Conservation (phyloP, 2,329 filamentous ascomycete species). For the Teratosphaeriaceae sp. region DNA sequence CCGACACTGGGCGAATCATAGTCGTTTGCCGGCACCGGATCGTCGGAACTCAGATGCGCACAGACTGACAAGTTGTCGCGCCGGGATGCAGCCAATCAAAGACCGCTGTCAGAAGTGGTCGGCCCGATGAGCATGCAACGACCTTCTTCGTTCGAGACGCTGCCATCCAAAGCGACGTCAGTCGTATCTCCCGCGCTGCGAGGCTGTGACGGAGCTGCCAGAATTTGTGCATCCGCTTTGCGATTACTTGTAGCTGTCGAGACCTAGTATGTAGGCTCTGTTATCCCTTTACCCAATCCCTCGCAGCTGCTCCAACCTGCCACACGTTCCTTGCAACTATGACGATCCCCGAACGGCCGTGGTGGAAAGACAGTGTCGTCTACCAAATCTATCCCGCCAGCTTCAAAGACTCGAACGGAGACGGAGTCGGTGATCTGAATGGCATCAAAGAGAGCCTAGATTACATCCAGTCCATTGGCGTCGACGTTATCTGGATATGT, state of each 20-base stretch:
- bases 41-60: too few relatives aligned
- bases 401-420: conserved; percentile 47
- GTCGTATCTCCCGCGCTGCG: too few relatives aligned
- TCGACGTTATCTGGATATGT: conserved; percentile 61
- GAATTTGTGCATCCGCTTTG: too few relatives aligned
- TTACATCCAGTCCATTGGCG: conserved; percentile 55
- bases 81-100: not conserved
- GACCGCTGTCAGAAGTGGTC: not conserved
- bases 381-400: conserved; percentile 40
- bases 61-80: too few relatives aligned
- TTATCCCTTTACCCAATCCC: not conserved
- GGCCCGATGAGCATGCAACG: not conserved
- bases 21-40: too few relatives aligned
- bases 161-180: too few relatives aligned
- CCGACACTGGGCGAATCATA: too few relatives aligned
- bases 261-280: too few relatives aligned
- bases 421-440: conserved; percentile 54
- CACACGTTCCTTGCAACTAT: not conserved
- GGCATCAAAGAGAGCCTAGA: conserved; percentile 57
- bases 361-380: conserved; percentile 39
- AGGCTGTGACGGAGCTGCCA: too few relatives aligned
- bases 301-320: not conserved
- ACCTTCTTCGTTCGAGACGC: too few relatives aligned
- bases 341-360: conserved; percentile 11
- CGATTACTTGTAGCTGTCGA: too few relatives aligned